Evolutionary conservation across 257 asterid species (phyloP), one percentile per base, ranked within the genome.

Genomic region (Paulownia fortunei): DNA sequence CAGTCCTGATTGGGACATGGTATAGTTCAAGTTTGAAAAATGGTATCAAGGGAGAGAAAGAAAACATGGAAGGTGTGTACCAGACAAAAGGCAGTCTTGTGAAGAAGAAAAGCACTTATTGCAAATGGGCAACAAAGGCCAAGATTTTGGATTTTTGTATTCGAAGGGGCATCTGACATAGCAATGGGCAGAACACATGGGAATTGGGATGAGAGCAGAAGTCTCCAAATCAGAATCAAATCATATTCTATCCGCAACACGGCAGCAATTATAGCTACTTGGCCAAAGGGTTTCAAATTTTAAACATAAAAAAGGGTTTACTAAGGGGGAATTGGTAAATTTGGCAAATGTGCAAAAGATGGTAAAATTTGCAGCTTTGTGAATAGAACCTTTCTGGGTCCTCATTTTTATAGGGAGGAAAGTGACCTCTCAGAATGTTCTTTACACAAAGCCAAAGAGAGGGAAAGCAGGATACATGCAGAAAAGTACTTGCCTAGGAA

Each of bases 181-280:
- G 72, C 64, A 42, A 44, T 59, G 74, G 72, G 81, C 63, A 74
- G 16, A 73, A 76, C 74, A 65, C 80, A 69, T 58, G 84, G 77
- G 74, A 10, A 19, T 6, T 34, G 69, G 46, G 42, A 6, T 58
- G 49, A 42, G 18, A 46, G 6, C 37, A 3, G 19, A 74, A 24
- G 47, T 77, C 46, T 34, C 70, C 69, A 72, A 63, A 76, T 66
- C 74, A 80, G 88, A 85, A 84, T 78, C 76, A 81, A 81, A 87
- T 87, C 91, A 78, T 66, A 82, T 78, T 73, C 71, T 24, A 80
- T 71, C 83, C 69, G 88, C 86, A 54, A 77, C 86, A 85, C 73
- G 82, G 59, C 83, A 78, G 73, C 84, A 64, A 73, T 58, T 68
- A 81, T 80, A 75, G 84, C 82, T 54, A 69, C 47, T 59, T 62